Percentiles rank a stretch among this genome's conserved stretches.
These are phyloP conservation scores for Neofusicoccum cordaticola DNA, from an alignment of 2,329 filamentous ascomycete species.

Conservation along the genomic window DNA sequence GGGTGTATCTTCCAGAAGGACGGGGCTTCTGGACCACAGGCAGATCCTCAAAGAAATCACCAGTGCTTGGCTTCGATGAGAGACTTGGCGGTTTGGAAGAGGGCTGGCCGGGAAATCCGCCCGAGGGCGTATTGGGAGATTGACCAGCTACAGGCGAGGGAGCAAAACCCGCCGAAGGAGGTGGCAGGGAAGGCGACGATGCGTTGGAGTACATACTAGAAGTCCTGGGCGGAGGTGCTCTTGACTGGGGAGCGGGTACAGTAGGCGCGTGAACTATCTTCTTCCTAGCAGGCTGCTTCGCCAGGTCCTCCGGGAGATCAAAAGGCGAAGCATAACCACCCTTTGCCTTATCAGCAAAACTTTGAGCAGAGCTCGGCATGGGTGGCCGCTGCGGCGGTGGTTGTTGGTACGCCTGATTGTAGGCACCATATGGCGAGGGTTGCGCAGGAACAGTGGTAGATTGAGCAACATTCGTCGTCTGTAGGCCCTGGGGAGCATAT, in stretches of 20 bases:
- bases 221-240: slow-evolving; percentile 57
- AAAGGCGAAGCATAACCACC: slow-evolving; percentile 93
- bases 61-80: slow-evolving; percentile 30
- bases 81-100: slow-evolving; percentile 22
- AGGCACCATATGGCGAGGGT: slow-evolving; percentile 25
- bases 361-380: slow-evolving; percentile 61
- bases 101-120: slow-evolving; percentile 18
- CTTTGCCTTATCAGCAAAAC: slow-evolving; percentile 87
- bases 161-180: slow-evolving; percentile 31
- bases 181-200: slow-evolving; percentile 23
- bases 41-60: slow-evolving; percentile 50
- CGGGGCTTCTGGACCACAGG: slow-evolving; percentile 44
- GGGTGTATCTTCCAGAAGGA: slow-evolving; percentile 37
- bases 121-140: slow-evolving; percentile 30
- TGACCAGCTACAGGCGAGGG: slow-evolving; percentile 43
- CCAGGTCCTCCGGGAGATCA: slow-evolving; percentile 86
- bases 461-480: slow-evolving; percentile 47
- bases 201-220: slow-evolving; percentile 54
- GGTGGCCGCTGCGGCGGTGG: slow-evolving; percentile 39
- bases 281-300: slow-evolving; percentile 63
- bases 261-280: slow-evolving; percentile 18
- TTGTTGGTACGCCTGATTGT: slow-evolving; percentile 16
- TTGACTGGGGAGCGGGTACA: slow-evolving; percentile 36
- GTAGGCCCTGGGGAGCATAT: slow-evolving; percentile 52
- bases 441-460: slow-evolving; percentile 27